A percentile compares a stretch with the other conserved stretches of the same genome.
These are phyloP conservation scores for Eurotiales sp. DNA, from an alignment of 2,329 filamentous ascomycete species.

Conservation along the genomic window DNA sequence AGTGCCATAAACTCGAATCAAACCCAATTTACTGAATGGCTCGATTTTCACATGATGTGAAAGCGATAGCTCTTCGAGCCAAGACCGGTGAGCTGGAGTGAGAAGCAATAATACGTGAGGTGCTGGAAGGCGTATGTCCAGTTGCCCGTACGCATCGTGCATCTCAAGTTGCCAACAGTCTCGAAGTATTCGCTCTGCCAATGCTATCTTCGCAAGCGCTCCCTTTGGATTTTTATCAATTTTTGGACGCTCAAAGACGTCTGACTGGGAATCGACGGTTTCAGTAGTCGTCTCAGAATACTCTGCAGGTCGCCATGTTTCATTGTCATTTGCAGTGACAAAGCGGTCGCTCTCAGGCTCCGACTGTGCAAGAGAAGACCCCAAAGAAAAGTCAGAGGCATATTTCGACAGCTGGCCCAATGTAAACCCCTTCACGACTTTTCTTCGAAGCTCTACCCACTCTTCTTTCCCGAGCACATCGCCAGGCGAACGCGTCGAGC, in stretches of 20 bases:
- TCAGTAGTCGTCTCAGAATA: not conserved
- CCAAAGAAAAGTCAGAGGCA: slow-evolving; percentile 15
- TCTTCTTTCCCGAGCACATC: slow-evolving; percentile 25
- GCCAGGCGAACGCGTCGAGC: slow-evolving; percentile 20
- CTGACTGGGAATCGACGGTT: not conserved
- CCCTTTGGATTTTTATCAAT: slow-evolving; percentile 7
- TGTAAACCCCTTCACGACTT: slow-evolving; percentile 33
- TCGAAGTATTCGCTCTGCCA: slow-evolving; percentile 35
- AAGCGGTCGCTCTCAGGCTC: not conserved
- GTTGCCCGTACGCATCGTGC: slow-evolving; percentile 31
- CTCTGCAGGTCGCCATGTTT: slow-evolving; percentile 2
- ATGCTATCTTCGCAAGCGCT: slow-evolving; percentile 25
- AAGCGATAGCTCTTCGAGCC: slow-evolving; percentile 33
- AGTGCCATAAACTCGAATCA: slow-evolving; percentile 35
- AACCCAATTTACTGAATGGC: slow-evolving; percentile 28
- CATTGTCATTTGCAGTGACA: not conserved
- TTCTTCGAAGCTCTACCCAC: slow-evolving; percentile 29
- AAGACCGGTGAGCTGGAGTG: slow-evolving; percentile 30
- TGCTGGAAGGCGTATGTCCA: slow-evolving; percentile 31
- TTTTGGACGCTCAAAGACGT: not conserved
- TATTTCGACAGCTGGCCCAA: slow-evolving; percentile 31
- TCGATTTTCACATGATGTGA: slow-evolving; percentile 35
- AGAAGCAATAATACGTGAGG: slow-evolving; percentile 29
- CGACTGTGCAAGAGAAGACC: not conserved
- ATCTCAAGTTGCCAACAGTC: slow-evolving; percentile 37